phyloP scores from a whole-genome alignment of 139 green algal species.

The Micromonas pusilla region DNA sequence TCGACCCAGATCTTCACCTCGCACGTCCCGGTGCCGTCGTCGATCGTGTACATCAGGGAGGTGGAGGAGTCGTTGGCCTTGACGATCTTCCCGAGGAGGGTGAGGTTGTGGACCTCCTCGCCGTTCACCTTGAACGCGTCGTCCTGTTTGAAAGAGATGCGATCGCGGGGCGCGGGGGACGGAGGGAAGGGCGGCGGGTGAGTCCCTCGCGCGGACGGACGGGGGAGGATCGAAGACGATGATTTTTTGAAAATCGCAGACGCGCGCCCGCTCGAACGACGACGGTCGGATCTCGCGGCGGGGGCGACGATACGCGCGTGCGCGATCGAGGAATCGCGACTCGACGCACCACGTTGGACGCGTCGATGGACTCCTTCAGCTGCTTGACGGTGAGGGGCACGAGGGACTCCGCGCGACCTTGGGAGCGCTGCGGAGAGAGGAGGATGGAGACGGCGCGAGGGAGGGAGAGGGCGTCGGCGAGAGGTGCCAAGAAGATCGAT shows the following conservation, averaged over 20 bases:
- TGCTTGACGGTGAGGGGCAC: conserved; percentile 18
- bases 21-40: conserved; percentile 63
- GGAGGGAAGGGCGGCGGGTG: background rate
- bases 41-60: conserved; percentile 40
- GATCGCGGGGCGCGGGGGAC: background rate
- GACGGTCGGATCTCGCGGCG: too few species aligned
- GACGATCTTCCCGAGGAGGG: conserved; percentile 58
- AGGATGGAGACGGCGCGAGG: background rate
- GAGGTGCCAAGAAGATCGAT: background rate
- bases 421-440: background rate
- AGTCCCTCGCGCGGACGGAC: background rate
- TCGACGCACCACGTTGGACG: conserved; percentile 1
- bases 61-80: conserved; percentile 42
- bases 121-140: conserved; percentile 40
- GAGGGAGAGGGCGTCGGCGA: background rate
- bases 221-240: background rate
- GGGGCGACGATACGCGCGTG: too few species aligned
- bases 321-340: too few species aligned
- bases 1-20: conserved; percentile 52
- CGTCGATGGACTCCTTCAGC: background rate
- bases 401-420: background rate
- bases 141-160: conserved; percentile 14
- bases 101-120: conserved; percentile 48
- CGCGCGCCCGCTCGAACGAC: too few species aligned
- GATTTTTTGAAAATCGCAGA: too few species aligned